phyloP scores from a whole-genome alignment of 805 yeast genomes.

The Ogataea paradorogensis region DNA sequence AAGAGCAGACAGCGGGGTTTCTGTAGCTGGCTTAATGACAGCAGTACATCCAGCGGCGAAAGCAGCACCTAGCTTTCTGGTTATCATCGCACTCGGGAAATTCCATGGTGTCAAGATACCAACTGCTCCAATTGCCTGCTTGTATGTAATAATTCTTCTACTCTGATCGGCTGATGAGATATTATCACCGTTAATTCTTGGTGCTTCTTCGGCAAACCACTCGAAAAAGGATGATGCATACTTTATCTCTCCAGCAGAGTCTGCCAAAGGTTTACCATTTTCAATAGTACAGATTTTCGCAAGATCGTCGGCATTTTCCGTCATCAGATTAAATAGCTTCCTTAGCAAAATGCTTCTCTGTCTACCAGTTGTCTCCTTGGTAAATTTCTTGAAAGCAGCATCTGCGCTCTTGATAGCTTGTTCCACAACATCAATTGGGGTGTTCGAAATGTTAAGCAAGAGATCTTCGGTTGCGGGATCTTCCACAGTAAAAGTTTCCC shows the following conservation, averaged over 20 bases:
- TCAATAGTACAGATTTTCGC: slow-evolving; percentile 64
- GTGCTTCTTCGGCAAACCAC: slow-evolving; percentile 87
- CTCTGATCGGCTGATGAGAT: slow-evolving; percentile 51
- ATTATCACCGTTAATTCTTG: slow-evolving; percentile 63
- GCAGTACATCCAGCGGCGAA: slow-evolving; percentile 78
- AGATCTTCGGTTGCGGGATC: slow-evolving; percentile 71
- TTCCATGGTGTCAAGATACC: slow-evolving; percentile 85
- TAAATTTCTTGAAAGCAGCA: slow-evolving; percentile 50
- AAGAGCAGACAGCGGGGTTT: slow-evolving; percentile 71
- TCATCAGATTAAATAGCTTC: slow-evolving; percentile 51
- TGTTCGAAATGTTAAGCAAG: slow-evolving; percentile 55
- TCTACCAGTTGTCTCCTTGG: slow-evolving; percentile 49
- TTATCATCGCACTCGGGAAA: slow-evolving; percentile 77
- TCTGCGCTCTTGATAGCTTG: slow-evolving; percentile 56
- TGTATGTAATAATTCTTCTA: slow-evolving; percentile 53
- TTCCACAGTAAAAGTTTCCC: slow-evolving; percentile 55
- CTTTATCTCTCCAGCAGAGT: slow-evolving; percentile 66
- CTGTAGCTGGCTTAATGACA: slow-evolving; percentile 73
- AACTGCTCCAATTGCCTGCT: slow-evolving; percentile 80
- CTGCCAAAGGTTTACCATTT: slow-evolving; percentile 71
- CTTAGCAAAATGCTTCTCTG: slow-evolving; percentile 52
- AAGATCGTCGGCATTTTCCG: slow-evolving; percentile 59
- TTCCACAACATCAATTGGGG: slow-evolving; percentile 44
- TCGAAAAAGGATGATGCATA: slow-evolving; percentile 77
- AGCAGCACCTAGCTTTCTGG: slow-evolving; percentile 73